phyloP scores from a whole-genome alignment of 805 yeast genomes.

The Wickerhamomyces bovis region DNA sequence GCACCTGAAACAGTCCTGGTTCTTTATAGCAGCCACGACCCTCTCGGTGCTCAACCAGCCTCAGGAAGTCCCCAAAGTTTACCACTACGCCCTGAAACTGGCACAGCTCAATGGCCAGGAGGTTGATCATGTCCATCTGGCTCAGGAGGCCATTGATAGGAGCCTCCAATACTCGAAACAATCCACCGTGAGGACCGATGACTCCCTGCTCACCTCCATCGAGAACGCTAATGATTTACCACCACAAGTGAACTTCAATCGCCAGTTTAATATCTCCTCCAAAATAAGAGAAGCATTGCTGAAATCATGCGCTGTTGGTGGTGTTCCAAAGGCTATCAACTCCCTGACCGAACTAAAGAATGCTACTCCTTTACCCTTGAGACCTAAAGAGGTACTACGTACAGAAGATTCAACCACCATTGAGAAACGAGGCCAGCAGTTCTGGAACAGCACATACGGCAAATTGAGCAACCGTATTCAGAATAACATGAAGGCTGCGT shows the following conservation, averaged over 20 bases:
- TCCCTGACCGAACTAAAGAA: constrained; percentile 58
- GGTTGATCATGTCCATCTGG: constrained; percentile 4
- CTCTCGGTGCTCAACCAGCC: constrained; percentile 79
- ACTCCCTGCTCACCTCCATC: constrained; percentile 13
- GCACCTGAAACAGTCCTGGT: constrained; percentile 58
- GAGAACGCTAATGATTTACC: constrained; percentile 12
- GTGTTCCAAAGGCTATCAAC: constrained; percentile 82
- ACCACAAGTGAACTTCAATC: constrained; percentile 3
- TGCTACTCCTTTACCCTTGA: constrained; percentile 52
- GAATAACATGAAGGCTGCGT: constrained; percentile 62
- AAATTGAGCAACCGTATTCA: constrained; percentile 66
- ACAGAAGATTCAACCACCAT: constrained; percentile 26
- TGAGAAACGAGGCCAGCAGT: constrained; percentile 45
- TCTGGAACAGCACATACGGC: constrained; percentile 72
- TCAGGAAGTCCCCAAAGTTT: constrained; percentile 67
- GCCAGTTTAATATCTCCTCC: constrained; percentile 33
- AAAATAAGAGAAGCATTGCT: constrained; percentile 72
- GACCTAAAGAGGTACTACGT: constrained; percentile 27
- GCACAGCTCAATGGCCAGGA: constrained; percentile 12
- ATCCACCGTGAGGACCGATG: constrained; percentile 7
- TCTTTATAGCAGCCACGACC: constrained; percentile 72
- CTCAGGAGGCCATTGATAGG: constrained; percentile 15
- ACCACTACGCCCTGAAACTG: constrained; percentile 54
- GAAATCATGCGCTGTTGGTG: constrained; percentile 74
- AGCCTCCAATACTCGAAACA: constrained; percentile 12